Base-by-base conservation (phyloP, 108 stramenopile species). In the Nitzschia sp. region DNA sequence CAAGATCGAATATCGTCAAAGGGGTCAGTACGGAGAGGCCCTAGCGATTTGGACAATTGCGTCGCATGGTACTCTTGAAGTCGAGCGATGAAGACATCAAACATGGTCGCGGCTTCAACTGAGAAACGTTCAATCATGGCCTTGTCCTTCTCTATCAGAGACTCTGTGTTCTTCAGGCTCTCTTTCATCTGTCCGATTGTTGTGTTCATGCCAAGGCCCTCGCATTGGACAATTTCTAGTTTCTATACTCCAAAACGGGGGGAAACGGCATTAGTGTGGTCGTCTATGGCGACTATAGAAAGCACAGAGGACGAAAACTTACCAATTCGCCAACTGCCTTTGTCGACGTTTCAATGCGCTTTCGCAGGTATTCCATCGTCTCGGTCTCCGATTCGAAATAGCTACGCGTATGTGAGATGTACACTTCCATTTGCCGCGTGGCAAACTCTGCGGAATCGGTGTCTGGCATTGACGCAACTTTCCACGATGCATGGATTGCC, bases 321-420 rank as follows among this genome's bases (percentile, higher is more conserved):
- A 70, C 69, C 69, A 70, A 49, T 25, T 59, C 59, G 0, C 15
- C 21, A 21, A 77, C 24, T 38, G 70, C 56, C 3, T 32, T 49
- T 27, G 24, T 42, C 5, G 53, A 46, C 1, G 28, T 27, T 2
- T 13, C 46, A n/a, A 77, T 25, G 18, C 69, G 68, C 11, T 27
- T 29, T 27, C 48, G 54, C 15, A 77, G 42, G 49, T 34, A 47
- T 1, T 51, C 35, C 0, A 60, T 17, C 19, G 23, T 54, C 13
- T 62, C 35, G 21, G 64, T 45, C 46, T 80, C 79, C 0, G 63
- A 19, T 32, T 51, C 24, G 55, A 80, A 80, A 51, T 80, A 80
- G 19, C 64, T 28, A 8, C 63, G 36, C 18, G 46, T 64, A 3
- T 56, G 51, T 3, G 45, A 30, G 3, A 80, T 26, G 57, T 62